Evolutionary conservation across 768 basidiomycete species (phyloP).

Genomic region (Cantharellus cinnabarinus): DNA sequence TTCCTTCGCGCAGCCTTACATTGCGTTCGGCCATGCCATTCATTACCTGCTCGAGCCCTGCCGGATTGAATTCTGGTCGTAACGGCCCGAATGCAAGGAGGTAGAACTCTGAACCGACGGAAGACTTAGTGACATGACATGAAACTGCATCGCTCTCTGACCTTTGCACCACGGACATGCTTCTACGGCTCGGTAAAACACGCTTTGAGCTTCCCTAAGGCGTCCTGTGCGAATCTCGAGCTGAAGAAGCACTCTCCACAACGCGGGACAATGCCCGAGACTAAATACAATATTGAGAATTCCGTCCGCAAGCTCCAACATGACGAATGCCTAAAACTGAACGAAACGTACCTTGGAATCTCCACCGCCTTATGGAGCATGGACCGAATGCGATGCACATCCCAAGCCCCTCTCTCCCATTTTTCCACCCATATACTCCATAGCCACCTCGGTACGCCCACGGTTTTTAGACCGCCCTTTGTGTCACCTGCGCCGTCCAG

Average conservation of each 20-base stretch:
- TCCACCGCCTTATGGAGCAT: conserved; percentile 1
- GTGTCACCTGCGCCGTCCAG: background rate
- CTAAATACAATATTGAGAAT: background rate
- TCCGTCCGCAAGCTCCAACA: background rate
- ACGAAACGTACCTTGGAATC: conserved; percentile 2
- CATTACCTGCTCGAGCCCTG: conserved; percentile 4
- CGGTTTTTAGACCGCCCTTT: background rate
- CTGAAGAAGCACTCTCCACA: conserved; percentile 4
- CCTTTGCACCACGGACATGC: conserved; percentile 9
- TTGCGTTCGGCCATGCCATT: conserved; percentile 5
- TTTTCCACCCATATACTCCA: conserved; percentile 8
- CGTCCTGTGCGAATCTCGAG: conserved; percentile 3
- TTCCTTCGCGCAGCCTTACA: conserved; percentile 1
- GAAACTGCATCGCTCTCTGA: background rate
- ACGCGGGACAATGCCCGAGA: background rate
- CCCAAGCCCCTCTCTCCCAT: conserved; percentile 4
- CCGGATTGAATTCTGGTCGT: background rate
- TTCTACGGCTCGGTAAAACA: conserved; percentile 4
- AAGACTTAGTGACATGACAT: background rate
- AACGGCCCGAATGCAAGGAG: conserved; percentile 6
- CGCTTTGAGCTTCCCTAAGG: background rate
- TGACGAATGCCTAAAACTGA: background rate
- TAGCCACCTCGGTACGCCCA: conserved; percentile 1
- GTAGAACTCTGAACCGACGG: conserved; percentile 3
- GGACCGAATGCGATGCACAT: conserved; percentile 1